Percentiles rank a stretch among this genome's conserved stretches.
Conservation (phyloP, 2,329 filamentous ascomycete genomes). For the Tolypocladium inflatum region DNA sequence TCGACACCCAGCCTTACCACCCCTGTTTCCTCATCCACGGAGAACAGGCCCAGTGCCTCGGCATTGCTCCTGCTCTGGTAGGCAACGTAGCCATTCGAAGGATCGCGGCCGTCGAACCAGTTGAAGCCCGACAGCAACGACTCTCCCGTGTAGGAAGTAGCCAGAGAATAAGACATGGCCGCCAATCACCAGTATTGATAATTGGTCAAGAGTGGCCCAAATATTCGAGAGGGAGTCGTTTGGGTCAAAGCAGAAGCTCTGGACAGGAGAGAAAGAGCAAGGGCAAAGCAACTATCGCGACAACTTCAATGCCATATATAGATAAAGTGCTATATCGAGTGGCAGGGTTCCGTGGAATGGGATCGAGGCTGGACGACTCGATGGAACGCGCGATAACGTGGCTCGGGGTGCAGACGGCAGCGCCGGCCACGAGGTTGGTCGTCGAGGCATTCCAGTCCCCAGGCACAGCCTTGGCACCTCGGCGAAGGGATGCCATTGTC, state of each 20-base stretch:
- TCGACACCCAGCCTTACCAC: constrained; percentile 39
- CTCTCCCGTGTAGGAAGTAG: constrained; percentile 31
- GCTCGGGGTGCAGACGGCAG: neutral
- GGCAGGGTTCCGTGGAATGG: neutral
- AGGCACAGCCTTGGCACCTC: neutral
- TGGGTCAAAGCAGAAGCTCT: neutral
- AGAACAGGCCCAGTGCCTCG: constrained; percentile 27
- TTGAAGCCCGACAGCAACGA: constrained; percentile 37
- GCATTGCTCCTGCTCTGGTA: constrained; percentile 39
- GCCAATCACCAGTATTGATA: constrained; percentile 2
- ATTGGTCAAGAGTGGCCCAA: neutral
- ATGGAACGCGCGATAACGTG: neutral
- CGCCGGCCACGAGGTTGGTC: neutral
- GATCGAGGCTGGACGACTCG: neutral
- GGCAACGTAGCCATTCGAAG: constrained; percentile 57
- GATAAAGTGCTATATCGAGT: neutral
- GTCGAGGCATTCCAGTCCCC: neutral
- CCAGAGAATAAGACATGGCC: constrained; percentile 30
- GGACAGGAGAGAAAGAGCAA: neutral
- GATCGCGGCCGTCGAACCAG: constrained; percentile 45
- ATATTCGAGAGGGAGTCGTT: neutral
- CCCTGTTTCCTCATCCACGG: constrained; percentile 27
- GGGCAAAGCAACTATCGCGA: neutral
- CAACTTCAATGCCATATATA: neutral
- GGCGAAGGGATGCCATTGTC: neutral